phyloP scores from a whole-genome alignment of 306 rosid species.

The Quercus variabilis region DNA sequence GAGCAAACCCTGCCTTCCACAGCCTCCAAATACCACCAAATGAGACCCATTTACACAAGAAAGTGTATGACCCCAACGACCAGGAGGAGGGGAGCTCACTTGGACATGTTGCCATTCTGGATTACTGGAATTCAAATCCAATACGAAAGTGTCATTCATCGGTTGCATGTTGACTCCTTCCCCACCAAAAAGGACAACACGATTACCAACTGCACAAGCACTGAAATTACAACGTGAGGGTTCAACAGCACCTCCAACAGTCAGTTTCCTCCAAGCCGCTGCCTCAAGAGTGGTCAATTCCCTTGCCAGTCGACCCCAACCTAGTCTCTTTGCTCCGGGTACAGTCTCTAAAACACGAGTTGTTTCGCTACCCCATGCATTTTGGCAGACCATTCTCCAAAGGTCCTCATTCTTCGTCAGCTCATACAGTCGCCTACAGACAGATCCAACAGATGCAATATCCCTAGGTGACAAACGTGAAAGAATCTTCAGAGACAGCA shows the following conservation, averaged over 20 bases:
- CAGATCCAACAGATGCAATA: slow-evolving; percentile 93
- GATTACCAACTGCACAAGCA: slow-evolving; percentile 98
- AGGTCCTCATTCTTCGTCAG: slow-evolving; percentile 84
- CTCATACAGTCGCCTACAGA: slow-evolving; percentile 68
- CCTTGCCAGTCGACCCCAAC: slow-evolving; percentile 93
- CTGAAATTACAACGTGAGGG: slow-evolving; percentile 98
- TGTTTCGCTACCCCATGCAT: slow-evolving; percentile 98
- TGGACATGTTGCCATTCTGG: slow-evolving; percentile 99
- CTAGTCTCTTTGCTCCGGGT: slow-evolving; percentile 95
- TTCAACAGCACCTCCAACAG: slow-evolving; percentile 91
- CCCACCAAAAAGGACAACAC: slow-evolving; percentile 96
- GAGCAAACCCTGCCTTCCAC: slow-evolving; percentile 96
- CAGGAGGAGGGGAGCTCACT: slow-evolving; percentile 99
- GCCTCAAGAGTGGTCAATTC: slow-evolving; percentile 98
- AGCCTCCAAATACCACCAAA: slow-evolving; percentile 97
- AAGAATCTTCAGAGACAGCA: slow-evolving; percentile 83
- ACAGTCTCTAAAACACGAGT: slow-evolving; percentile 91
- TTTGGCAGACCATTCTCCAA: slow-evolving; percentile 98
- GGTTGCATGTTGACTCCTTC: slow-evolving; percentile 99
- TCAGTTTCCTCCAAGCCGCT: slow-evolving; percentile 96
- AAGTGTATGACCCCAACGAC: slow-evolving; percentile 99
- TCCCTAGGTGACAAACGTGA: slow-evolving; percentile 92
- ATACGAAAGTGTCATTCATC: slow-evolving; percentile 94
- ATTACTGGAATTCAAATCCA: slow-evolving; percentile 82
- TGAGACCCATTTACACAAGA: slow-evolving; percentile 94